These are phyloP conservation scores for Yamadazyma epiphylla DNA, from an alignment of 1,139 yeast species.

Conservation along the genomic window DNA sequence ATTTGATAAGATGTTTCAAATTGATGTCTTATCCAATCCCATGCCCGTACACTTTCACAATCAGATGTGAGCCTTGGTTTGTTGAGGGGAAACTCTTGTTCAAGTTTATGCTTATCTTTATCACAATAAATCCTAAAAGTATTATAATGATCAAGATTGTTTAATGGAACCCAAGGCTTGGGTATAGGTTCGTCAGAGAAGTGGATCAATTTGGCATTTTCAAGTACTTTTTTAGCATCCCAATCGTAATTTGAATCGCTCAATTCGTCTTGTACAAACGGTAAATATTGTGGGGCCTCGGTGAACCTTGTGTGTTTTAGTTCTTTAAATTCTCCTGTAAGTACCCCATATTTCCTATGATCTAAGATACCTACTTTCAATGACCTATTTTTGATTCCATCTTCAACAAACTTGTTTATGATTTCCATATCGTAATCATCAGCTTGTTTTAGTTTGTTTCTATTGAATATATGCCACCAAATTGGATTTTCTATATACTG, in stretches of 20 bases:
- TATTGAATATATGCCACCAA: constrained; percentile 23
- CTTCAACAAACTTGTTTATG: constrained; percentile 29
- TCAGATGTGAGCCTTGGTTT: constrained; percentile 29
- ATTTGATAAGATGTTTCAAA: background rate
- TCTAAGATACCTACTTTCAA: constrained; percentile 34
- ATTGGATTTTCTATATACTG: constrained; percentile 29
- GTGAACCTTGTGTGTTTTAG: constrained; percentile 19
- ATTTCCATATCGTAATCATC: constrained; percentile 51
- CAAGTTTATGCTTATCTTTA: constrained; percentile 13
- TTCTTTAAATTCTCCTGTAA: constrained; percentile 47
- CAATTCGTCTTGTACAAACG: constrained; percentile 20
- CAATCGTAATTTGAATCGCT: constrained; percentile 22
- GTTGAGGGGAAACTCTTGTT: constrained; percentile 18
- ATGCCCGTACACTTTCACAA: constrained; percentile 29
- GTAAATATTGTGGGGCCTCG: constrained; percentile 31
- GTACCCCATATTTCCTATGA: constrained; percentile 43
- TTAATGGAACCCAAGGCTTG: constrained; percentile 40
- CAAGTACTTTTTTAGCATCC: constrained; percentile 21
- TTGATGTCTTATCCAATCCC: constrained; percentile 24
- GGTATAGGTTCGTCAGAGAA: constrained; percentile 47
- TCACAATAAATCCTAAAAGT: constrained; percentile 24
- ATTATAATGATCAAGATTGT: constrained; percentile 20
- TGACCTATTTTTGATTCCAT: constrained; percentile 2
- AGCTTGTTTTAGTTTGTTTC: constrained; percentile 16
- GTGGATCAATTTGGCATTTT: constrained; percentile 28